Evolutionary conservation across 2,329 filamentous ascomycete genomes (phyloP).

Genomic region (Arthroderma sp.): DNA sequence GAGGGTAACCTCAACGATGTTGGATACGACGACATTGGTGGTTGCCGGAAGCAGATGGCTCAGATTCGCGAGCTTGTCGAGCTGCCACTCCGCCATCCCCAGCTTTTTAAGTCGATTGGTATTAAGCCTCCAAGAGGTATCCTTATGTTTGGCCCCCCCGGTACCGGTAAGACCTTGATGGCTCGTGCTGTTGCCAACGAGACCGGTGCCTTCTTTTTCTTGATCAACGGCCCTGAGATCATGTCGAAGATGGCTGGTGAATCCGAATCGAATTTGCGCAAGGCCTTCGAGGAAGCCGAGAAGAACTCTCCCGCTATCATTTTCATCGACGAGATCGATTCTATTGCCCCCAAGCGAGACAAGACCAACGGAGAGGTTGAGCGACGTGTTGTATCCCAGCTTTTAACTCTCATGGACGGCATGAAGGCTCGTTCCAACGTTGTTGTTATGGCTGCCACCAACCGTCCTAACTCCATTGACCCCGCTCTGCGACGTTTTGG

Average conservation of each 20-base stretch:
- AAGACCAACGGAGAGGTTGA: conserved; percentile 99
- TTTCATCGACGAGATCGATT: conserved; percentile 99
- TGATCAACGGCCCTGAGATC: conserved; percentile 98
- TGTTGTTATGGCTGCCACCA: conserved; percentile 97
- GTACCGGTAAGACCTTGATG: conserved; percentile 99
- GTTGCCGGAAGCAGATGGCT: conserved; percentile 98
- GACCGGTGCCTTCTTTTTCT: conserved; percentile 97
- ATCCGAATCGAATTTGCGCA: conserved; percentile 93
- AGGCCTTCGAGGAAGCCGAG: conserved; percentile 99
- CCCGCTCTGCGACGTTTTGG: conserved; percentile 95
- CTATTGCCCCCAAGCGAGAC: conserved; percentile 97
- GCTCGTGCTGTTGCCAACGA: conserved; percentile 97
- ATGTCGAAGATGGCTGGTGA: conserved; percentile 99
- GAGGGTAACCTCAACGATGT: conserved; percentile 99
- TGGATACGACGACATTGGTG: conserved; percentile 97
- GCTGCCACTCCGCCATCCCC: conserved; percentile 87
- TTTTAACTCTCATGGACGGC: conserved; percentile 95
- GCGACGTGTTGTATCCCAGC: conserved; percentile 94
- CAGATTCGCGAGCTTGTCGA: conserved; percentile 98
- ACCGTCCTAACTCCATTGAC: conserved; percentile 97
- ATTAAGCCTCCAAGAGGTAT: conserved; percentile 99
- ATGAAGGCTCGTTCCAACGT: conserved; percentile 99
- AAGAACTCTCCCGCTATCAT: conserved; percentile 99
- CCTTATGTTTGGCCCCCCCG: conserved; percentile 87
- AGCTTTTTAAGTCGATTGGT: conserved; percentile 99